A percentile compares a stretch with the other conserved stretches of the same genome.
phyloP scores from a whole-genome alignment of 2,329 filamentous ascomycete species.

The Lizonia empirigonia region DNA sequence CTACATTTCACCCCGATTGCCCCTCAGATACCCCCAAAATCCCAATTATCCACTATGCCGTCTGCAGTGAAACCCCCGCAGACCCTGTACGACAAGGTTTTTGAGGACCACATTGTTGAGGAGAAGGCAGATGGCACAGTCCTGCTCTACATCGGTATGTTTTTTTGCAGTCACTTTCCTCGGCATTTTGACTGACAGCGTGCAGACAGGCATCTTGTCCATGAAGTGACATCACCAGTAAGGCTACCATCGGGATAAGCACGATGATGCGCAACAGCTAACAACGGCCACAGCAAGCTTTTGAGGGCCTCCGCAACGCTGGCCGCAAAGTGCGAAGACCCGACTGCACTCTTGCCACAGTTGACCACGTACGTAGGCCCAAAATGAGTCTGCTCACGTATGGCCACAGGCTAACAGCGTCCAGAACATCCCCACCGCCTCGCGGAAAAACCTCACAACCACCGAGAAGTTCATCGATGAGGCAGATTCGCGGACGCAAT shows the following conservation, averaged over 20 bases:
- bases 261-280: neutral
- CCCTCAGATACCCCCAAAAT: slow-evolving; percentile 4
- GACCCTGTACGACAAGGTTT: slow-evolving; percentile 97
- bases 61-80: slow-evolving; percentile 71
- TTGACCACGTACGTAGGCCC: slow-evolving; percentile 79
- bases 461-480: slow-evolving; percentile 94
- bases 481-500: slow-evolving; percentile 90
- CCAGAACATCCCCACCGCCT: slow-evolving; percentile 90
- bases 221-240: slow-evolving; percentile 97
- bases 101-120: slow-evolving; percentile 91
- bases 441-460: slow-evolving; percentile 91
- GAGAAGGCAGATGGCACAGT: slow-evolving; percentile 93
- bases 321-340: slow-evolving; percentile 86
- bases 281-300: slow-evolving; percentile 73
- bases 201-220: slow-evolving; percentile 89
- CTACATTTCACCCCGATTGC: slow-evolving; percentile 6
- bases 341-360: slow-evolving; percentile 95
- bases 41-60: slow-evolving; percentile 67
- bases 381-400: slow-evolving; percentile 1
- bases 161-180: neutral
- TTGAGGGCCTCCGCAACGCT: slow-evolving; percentile 92
- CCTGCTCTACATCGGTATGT: slow-evolving; percentile 87
- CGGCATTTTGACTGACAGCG: slow-evolving; percentile 28
- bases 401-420: slow-evolving; percentile 18
- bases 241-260: slow-evolving; percentile 42